Conservation (phyloP, 164 flowering plant genomes). For the Vitis vinifera region DNA sequence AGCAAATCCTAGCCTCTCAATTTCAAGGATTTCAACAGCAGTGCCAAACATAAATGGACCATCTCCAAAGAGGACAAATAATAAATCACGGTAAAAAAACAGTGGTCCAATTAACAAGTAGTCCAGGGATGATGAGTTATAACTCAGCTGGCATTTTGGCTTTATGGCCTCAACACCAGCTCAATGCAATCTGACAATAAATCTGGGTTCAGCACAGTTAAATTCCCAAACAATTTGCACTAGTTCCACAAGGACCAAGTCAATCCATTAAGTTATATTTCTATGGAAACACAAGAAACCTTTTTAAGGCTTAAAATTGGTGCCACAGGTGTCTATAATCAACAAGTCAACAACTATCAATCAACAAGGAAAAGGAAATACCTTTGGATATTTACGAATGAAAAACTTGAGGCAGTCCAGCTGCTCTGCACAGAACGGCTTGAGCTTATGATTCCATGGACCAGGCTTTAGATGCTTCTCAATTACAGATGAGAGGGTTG, state of each 20-base stretch:
- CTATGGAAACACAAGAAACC: not conserved
- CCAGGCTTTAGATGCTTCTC: conserved; percentile 72
- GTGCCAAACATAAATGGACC: no score
- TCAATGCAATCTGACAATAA: not conserved
- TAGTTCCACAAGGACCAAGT: no score
- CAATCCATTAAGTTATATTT: no score
- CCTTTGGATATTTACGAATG: conserved; percentile 71
- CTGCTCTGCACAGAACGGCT: conserved; percentile 55
- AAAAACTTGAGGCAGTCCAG: conserved; percentile 63
- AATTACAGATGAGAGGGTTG: conserved; percentile 47
- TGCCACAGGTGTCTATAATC: not conserved
- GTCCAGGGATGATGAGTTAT: no score
- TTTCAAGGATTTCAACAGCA: no score
- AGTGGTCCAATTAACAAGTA: no score
- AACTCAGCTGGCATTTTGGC: not conserved
- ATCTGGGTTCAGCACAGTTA: not conserved
- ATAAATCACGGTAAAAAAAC: no score
- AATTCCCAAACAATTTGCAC: no score
- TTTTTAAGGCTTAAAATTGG: not conserved
- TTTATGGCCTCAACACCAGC: not conserved
- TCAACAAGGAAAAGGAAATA: conserved; percentile 12
- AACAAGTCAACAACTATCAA: not conserved
- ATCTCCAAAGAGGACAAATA: no score
- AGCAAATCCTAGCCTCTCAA: no score
- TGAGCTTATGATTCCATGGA: conserved; percentile 66